phyloP scores from a whole-genome alignment of 805 yeast species.

The Yamadazyma sp. region DNA sequence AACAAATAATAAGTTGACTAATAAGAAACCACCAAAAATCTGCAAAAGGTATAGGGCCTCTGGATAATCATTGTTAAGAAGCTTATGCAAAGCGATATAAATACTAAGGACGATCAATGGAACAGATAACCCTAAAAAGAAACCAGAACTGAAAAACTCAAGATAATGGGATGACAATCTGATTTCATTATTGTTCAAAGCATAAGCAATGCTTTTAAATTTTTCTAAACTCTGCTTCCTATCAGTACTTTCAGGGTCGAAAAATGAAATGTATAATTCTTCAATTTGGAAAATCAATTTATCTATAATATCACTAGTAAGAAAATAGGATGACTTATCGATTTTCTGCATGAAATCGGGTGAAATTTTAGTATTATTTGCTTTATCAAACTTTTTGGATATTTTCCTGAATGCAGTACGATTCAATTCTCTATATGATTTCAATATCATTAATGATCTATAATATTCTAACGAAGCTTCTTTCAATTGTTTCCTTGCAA shows the following conservation, averaged over 20 bases:
- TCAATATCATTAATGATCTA: conserved; percentile 65
- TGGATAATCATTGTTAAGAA: conserved; percentile 37
- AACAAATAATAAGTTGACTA: conserved; percentile 56
- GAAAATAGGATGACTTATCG: conserved; percentile 51
- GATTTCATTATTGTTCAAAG: conserved; percentile 28
- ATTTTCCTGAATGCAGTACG: conserved; percentile 87
- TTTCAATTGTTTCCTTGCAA: conserved; percentile 66
- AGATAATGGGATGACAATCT: conserved; percentile 32
- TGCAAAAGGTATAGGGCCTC: conserved; percentile 69
- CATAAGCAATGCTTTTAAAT: conserved; percentile 45
- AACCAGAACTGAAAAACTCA: conserved; percentile 60
- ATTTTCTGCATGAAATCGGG: conserved; percentile 55
- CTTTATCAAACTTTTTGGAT: conserved; percentile 86
- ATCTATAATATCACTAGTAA: conserved; percentile 65
- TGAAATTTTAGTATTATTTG: conserved; percentile 44
- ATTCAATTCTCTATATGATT: conserved; percentile 71
- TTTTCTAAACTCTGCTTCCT: conserved; percentile 71
- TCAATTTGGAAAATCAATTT: conserved; percentile 61
- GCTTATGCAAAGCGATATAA: conserved; percentile 45
- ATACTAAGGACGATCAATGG: conserved; percentile 67
- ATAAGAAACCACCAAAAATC: conserved; percentile 88
- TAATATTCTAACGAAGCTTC: conserved; percentile 70
- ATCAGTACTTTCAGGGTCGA: conserved; percentile 51
- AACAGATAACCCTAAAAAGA: conserved; percentile 64
- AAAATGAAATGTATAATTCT: conserved; percentile 59